These are phyloP conservation scores for Quercus lobata DNA, from an alignment of 331 rosid genomes.

Conservation along the genomic window DNA sequence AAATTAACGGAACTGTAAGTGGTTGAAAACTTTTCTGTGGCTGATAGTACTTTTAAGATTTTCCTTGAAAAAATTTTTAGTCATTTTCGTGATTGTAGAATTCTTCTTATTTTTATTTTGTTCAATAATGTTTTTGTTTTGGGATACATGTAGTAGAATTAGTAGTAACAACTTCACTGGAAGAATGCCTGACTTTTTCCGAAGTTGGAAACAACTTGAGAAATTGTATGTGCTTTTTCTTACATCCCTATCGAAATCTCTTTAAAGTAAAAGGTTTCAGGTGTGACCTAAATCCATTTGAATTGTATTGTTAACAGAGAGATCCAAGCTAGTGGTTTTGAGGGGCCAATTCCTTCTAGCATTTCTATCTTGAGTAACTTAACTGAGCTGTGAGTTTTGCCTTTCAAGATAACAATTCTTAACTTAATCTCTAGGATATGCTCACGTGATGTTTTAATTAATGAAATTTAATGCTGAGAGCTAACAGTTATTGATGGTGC, in stretches of 20 bases:
- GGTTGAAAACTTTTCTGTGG: too few relatives aligned
- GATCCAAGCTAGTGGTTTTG: conserved; percentile 30
- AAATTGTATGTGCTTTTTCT: background rate
- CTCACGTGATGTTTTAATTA: background rate
- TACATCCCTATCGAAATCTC: background rate
- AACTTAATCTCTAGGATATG: background rate
- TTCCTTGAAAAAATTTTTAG: too few relatives aligned
- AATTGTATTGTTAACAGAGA: conserved; percentile 14
- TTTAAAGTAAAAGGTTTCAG: background rate
- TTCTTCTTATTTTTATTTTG: background rate
- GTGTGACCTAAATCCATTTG: background rate
- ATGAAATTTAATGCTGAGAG: background rate
- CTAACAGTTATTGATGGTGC: background rate
- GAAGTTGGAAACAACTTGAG: conserved; percentile 12
- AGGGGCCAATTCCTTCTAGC: conserved; percentile 34
- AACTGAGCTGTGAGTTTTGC: conserved; percentile 21
- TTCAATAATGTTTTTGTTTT: background rate
- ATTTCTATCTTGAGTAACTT: conserved; percentile 14
- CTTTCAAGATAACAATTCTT: background rate
- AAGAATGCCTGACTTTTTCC: conserved; percentile 26
- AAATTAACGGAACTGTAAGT: conserved; percentile 17
- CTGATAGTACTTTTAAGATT: too few relatives aligned
- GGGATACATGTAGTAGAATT: background rate
- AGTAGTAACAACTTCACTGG: conserved; percentile 11
- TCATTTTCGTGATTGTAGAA: too few relatives aligned